These are phyloP conservation scores for Crepidotus variabilis DNA, from an alignment of 768 basidiomycete genomes.

Conservation along the genomic window DNA sequence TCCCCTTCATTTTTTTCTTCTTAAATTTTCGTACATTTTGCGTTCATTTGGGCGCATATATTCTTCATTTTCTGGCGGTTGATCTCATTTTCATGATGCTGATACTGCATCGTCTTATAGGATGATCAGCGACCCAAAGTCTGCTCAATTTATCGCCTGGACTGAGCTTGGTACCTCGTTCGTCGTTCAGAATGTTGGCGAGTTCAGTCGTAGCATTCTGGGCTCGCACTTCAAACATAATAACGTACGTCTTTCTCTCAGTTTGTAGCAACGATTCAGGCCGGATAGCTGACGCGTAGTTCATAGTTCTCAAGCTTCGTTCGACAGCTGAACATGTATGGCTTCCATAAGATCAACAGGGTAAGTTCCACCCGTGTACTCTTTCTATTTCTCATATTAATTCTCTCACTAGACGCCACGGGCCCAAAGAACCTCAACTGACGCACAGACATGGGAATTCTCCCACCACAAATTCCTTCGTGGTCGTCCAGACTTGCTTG, in stretches of 20 bases:
- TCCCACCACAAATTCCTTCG: slow-evolving; percentile 84
- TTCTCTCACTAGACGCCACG: slow-evolving; percentile 58
- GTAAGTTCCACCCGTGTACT: slow-evolving; percentile 34
- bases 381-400: slow-evolving; percentile 1
- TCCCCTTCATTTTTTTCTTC: slow-evolving; percentile 8
- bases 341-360: slow-evolving; percentile 92
- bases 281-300: background rate
- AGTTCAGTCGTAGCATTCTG: slow-evolving; percentile 81
- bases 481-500: slow-evolving; percentile 74
- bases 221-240: slow-evolving; percentile 90
- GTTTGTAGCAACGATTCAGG: too few species aligned
- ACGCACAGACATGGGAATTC: slow-evolving; percentile 87
- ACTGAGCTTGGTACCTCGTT: slow-evolving; percentile 81
- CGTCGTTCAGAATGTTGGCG: slow-evolving; percentile 81
- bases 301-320: slow-evolving; percentile 90
- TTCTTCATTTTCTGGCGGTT: background rate
- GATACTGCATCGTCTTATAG: slow-evolving; percentile 30
- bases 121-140: slow-evolving; percentile 85
- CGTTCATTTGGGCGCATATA: slow-evolving; percentile 1
- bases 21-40: too few species aligned
- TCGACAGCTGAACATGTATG: slow-evolving; percentile 95
- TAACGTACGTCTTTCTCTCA: slow-evolving; percentile 49
- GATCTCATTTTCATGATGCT: slow-evolving; percentile 6
- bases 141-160: slow-evolving; percentile 78
- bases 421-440: slow-evolving; percentile 74